Evolutionary conservation across 2,329 filamentous ascomycete genomes (phyloP).

Genomic region (Cladosporium velox): DNA sequence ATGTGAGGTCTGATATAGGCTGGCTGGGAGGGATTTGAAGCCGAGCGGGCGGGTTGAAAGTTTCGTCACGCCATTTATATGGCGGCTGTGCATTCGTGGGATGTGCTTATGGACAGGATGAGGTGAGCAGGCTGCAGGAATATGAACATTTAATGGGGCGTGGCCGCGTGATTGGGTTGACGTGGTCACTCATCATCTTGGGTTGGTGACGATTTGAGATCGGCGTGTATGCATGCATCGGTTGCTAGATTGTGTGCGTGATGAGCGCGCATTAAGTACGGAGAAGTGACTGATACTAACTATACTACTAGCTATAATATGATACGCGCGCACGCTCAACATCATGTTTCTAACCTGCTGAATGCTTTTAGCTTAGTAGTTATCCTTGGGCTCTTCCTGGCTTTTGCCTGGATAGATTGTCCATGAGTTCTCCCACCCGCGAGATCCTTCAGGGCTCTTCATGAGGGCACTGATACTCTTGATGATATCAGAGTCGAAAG

Average conservation of each 20-base stretch:
- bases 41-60: background rate
- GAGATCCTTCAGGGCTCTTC: background rate
- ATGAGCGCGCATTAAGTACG: background rate
- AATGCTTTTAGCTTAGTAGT: background rate
- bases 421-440: background rate
- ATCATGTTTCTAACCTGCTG: background rate
- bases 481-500: background rate
- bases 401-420: background rate
- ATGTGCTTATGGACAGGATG: background rate
- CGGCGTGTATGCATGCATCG: background rate
- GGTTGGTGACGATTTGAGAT: background rate
- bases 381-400: background rate
- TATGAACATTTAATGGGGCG: background rate
- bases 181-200: background rate
- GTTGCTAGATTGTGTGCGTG: background rate
- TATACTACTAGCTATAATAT: background rate
- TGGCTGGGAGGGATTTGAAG: background rate
- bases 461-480: background rate
- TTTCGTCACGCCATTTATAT: background rate
- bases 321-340: background rate
- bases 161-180: no score
- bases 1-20: conserved; percentile 5
- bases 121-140: background rate
- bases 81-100: background rate
- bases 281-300: background rate